Evolutionary conservation across 495 filamentous ascomycete genomes (phyloP).

Genomic region (Apodospora peruviana): DNA sequence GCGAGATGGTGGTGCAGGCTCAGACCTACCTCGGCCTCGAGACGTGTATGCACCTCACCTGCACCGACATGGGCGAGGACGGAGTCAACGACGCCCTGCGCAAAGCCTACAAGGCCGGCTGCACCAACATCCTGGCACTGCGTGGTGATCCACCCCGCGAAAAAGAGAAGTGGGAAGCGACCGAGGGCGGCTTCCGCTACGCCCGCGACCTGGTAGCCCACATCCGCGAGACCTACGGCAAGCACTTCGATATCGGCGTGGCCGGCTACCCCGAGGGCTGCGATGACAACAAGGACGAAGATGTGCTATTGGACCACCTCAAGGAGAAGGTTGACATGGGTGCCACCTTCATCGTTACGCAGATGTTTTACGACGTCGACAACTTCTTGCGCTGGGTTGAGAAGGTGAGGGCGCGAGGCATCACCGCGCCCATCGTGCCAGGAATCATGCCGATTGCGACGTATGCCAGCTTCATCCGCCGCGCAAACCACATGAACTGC

Average conservation of each 20-base stretch:
- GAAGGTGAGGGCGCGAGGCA: constrained; percentile 77
- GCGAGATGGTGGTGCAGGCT: constrained; percentile 95
- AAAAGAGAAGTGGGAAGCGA: constrained; percentile 85
- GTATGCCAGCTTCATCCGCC: constrained; percentile 82
- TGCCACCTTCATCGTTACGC: constrained; percentile 88
- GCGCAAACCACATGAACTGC: constrained; percentile 83
- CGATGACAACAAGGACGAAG: constrained; percentile 84
- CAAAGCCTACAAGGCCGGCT: constrained; percentile 89
- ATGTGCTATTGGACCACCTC: constrained; percentile 80
- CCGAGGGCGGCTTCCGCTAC: constrained; percentile 81
- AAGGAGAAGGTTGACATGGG: constrained; percentile 98
- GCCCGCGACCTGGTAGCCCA: constrained; percentile 91
- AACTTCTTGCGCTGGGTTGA: constrained; percentile 87
- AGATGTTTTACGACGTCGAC: constrained; percentile 99
- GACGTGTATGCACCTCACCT: constrained; percentile 99
- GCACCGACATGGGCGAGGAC: constrained; percentile 91
- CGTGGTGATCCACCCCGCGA: constrained; percentile 94
- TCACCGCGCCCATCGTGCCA: constrained; percentile 86
- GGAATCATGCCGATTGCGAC: constrained; percentile 99
- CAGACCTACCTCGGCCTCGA: constrained; percentile 96
- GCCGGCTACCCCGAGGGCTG: constrained; percentile 96
- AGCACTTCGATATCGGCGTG: constrained; percentile 97
- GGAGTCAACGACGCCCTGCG: constrained; percentile 86
- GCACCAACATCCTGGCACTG: constrained; percentile 94
- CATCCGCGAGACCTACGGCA: constrained; percentile 81